These are phyloP conservation scores for Basidioascus undulatus DNA, from an alignment of 768 basidiomycete genomes.

Conservation along the genomic window DNA sequence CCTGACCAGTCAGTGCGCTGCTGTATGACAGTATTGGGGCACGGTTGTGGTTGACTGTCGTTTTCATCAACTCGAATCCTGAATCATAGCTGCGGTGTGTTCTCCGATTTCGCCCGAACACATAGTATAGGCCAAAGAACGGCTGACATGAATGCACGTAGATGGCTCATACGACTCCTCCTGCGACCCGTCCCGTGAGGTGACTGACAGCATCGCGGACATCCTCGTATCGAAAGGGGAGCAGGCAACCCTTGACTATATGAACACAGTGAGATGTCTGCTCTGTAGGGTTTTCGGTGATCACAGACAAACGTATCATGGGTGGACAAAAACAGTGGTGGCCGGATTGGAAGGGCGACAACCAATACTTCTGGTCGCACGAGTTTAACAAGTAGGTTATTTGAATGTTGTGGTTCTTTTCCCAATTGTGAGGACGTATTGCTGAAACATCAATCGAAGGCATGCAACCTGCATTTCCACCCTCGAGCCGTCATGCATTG, in stretches of 20 bases:
- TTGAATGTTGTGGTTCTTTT: neutral
- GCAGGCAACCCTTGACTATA: constrained; percentile 10
- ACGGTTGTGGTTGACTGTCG: neutral
- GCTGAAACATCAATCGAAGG: too few species aligned
- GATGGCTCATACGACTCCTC: constrained; percentile 13
- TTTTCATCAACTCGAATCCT: neutral
- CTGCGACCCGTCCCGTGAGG: constrained; percentile 14
- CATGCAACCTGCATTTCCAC: constrained; percentile 17
- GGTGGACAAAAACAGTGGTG: constrained; percentile 2
- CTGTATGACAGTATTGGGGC: neutral
- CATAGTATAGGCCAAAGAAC: too few species aligned
- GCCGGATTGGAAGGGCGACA: constrained; percentile 13
- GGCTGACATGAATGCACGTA: too few species aligned
- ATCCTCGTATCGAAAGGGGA: constrained; percentile 11
- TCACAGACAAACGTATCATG: neutral
- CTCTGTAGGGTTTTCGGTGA: neutral
- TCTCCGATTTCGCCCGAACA: too few species aligned
- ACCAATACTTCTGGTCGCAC: constrained; percentile 17
- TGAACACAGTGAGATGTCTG: constrained; percentile 6
- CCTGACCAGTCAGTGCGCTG: neutral
- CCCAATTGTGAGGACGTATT: neutral
- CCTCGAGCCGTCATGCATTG: constrained; percentile 14
- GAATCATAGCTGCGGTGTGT: constrained; percentile 4
- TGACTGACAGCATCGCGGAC: constrained; percentile 13
- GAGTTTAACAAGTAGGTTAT: constrained; percentile 11